A percentile compares a stretch with the other conserved stretches of the same genome.
phyloP scores from a whole-genome alignment of 192 early-diverging fungal species.

The Helicostylum pulchrum region DNA sequence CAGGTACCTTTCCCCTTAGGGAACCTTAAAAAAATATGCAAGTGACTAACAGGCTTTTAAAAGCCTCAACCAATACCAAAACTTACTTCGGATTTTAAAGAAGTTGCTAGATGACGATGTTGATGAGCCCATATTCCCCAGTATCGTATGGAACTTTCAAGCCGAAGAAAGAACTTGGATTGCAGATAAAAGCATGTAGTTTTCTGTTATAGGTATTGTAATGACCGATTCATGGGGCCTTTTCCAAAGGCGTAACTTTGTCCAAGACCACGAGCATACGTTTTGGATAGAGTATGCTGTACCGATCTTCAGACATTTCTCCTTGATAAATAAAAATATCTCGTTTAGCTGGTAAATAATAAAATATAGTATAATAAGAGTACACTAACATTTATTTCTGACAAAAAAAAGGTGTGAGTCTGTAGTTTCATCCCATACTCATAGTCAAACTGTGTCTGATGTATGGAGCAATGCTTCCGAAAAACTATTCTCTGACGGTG shows the following conservation, averaged over 20 bases:
- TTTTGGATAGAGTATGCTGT: neutral
- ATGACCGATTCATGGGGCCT: neutral
- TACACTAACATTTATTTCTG: neutral
- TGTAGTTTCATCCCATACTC: neutral
- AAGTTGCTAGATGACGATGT: neutral
- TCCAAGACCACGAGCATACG: neutral
- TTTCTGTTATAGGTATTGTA: neutral
- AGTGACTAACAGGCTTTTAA: neutral
- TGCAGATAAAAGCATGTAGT: neutral
- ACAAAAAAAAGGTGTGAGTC: slow-evolving; percentile 1
- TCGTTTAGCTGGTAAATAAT: neutral
- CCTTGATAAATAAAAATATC: neutral
- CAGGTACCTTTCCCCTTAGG: no score
- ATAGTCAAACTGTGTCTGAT: neutral
- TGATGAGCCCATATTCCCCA: neutral
- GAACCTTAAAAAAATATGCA: no score
- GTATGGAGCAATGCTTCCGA: neutral
- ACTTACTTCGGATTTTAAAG: neutral
- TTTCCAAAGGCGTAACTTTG: neutral
- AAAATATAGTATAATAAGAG: neutral
- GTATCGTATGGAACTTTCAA: neutral
- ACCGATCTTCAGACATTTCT: neutral
- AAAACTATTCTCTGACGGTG: neutral
- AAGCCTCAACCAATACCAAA: neutral
- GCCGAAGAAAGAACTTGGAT: neutral